Evolutionary conservation across 306 rosid species (phyloP), one percentile per base, ranked within the genome.

Genomic region (Quercus aquifolioides): DNA sequence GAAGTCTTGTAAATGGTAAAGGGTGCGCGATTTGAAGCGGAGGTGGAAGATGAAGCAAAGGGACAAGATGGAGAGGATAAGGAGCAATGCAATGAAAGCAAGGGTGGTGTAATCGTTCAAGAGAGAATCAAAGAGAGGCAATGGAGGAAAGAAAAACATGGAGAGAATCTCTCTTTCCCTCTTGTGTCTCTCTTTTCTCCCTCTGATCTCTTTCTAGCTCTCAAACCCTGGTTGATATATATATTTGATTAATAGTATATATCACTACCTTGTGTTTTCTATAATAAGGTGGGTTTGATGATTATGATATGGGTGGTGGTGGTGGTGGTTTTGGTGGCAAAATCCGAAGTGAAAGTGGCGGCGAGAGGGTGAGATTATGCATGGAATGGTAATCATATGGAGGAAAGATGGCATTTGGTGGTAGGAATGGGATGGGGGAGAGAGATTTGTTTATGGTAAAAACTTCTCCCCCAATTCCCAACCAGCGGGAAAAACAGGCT

Each of bases 31-130:
- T 55, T 92, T 95, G 72, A 95, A 62, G 0, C 88, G 84, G 11
- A 95, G 94, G 55, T 92, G 92, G 90, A 95, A 84, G 79, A 92
- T 86, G 86, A 89, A 90, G 74, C 88, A 74, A 10, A 90, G 52
- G 2, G 99, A 94, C 38, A 90, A 55, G 7, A 86, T 71, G 0
- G 97, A 92, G 13, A 94, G 91, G 46, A 89, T 5, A 46, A 89
- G 85, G 3, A 91, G 79, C 9, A 81, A 55, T 6, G 85, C 75
- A 67, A 92, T 76, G 76, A 89, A 82, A 19, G 73, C 49, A 5
- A 91, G 18, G 78, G 89, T 88, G 76, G 86, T 41, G 15, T 90
- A 72, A 78, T 94, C 92, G 52, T 10, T 10, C 14, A 91, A 83
- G 33, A 74, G 35, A 55, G 91, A 85, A 69, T 85, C 85, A 0